A percentile compares a stretch with the other conserved stretches of the same genome.
Evolutionary conservation across 2,329 filamentous ascomycete species (phyloP).

Genomic region (Ophiostoma piceae): DNA sequence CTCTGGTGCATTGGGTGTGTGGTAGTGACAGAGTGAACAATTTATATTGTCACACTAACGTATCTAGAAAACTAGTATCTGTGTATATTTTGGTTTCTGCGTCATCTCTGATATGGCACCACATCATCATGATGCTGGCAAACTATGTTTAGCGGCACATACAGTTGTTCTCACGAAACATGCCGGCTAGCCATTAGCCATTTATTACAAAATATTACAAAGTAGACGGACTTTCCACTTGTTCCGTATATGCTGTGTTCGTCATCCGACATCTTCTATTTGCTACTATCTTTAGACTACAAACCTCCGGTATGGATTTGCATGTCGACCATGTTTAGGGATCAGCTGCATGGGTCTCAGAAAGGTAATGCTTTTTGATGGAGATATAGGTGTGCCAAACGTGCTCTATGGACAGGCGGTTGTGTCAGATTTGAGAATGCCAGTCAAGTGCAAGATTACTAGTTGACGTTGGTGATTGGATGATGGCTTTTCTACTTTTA

Average conservation of each 20-base stretch:
- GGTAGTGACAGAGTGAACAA: neutral
- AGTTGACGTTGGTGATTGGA: neutral
- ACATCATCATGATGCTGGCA: neutral
- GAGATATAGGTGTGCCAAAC: neutral
- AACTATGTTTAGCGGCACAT: neutral
- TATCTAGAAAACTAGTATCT: neutral
- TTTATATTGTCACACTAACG: neutral
- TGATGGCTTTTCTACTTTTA: neutral
- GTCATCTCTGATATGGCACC: neutral
- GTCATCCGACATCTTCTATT: neutral
- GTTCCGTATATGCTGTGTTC: neutral
- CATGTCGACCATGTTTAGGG: neutral
- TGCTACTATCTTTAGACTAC: neutral
- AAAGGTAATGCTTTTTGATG: neutral
- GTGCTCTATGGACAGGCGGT: neutral
- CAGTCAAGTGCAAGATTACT: neutral
- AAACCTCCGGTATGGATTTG: neutral
- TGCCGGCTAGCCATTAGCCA: neutral
- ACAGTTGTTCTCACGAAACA: neutral
- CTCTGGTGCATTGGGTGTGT: neutral
- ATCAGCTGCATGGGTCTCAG: conserved; percentile 4
- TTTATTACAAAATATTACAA: neutral
- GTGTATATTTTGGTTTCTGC: neutral
- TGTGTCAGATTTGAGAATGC: neutral
- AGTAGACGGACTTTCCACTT: neutral